phyloP scores from a whole-genome alignment of 345 rosid species.

The Brassica incana region DNA sequence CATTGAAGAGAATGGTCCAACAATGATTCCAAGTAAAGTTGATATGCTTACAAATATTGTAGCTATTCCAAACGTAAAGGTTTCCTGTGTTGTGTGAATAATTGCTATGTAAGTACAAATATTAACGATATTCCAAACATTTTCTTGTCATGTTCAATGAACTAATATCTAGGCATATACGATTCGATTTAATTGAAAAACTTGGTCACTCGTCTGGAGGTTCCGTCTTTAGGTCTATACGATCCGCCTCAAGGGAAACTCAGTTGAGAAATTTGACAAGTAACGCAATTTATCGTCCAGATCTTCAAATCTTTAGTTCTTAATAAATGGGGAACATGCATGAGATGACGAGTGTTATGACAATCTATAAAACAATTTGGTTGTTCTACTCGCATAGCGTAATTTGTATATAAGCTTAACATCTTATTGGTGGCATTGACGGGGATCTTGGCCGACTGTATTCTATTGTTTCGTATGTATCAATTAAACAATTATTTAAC shows the following conservation, averaged over 20 bases:
- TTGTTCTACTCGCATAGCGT: background rate
- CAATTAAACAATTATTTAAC: background rate
- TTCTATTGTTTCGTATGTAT: background rate
- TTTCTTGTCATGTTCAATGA: background rate
- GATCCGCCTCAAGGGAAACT: background rate
- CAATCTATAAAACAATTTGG: background rate
- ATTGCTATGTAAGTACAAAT: background rate
- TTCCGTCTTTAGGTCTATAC: background rate
- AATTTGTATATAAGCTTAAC: background rate
- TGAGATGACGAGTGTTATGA: background rate
- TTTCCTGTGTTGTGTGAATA: background rate
- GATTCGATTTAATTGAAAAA: background rate
- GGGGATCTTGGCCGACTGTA: background rate
- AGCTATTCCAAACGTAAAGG: background rate
- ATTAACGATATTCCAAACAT: background rate
- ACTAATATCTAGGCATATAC: background rate
- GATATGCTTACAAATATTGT: constrained; percentile 23
- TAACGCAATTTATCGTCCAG: background rate
- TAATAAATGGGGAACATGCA: background rate
- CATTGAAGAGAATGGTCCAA: constrained; percentile 30
- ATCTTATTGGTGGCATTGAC: background rate
- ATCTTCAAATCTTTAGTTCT: background rate
- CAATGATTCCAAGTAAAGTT: constrained; percentile 21
- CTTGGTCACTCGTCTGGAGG: background rate
- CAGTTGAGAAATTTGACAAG: background rate